A percentile compares a stretch with the other conserved stretches of the same genome.
Evolutionary conservation across 805 yeast species (phyloP).

Genomic region (Yarrowia sp.): DNA sequence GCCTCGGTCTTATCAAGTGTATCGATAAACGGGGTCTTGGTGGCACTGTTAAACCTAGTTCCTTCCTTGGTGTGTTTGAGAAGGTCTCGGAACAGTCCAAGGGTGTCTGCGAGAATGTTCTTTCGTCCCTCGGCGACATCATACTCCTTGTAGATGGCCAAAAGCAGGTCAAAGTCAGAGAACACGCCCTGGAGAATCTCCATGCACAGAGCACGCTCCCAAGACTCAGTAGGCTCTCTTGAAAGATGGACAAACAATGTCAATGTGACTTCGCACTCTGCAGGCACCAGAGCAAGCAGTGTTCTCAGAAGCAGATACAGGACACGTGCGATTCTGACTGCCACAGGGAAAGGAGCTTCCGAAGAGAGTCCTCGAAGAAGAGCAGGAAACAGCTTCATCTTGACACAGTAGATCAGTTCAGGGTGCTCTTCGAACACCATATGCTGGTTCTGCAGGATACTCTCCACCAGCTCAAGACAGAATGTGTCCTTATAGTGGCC

Average conservation of each 20-base stretch:
- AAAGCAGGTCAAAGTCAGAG: slow-evolving; percentile 61
- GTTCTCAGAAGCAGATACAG: slow-evolving; percentile 67
- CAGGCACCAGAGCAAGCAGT: slow-evolving; percentile 65
- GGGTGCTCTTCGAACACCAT: slow-evolving; percentile 60
- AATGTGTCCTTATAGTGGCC: slow-evolving; percentile 64
- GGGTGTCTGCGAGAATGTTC: slow-evolving; percentile 63
- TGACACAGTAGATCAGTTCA: slow-evolving; percentile 70
- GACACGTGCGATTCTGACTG: slow-evolving; percentile 77
- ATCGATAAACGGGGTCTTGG: slow-evolving; percentile 67
- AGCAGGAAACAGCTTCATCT: slow-evolving; percentile 77
- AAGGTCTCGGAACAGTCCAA: slow-evolving; percentile 53
- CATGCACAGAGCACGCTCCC: slow-evolving; percentile 78
- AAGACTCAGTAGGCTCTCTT: slow-evolving; percentile 61
- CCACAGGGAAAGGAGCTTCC: slow-evolving; percentile 67
- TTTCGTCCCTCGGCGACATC: slow-evolving; percentile 67
- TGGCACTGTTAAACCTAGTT: slow-evolving; percentile 37
- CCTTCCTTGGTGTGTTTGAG: slow-evolving; percentile 19
- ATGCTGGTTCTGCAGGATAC: slow-evolving; percentile 70
- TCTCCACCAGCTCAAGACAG: slow-evolving; percentile 84
- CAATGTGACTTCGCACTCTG: slow-evolving; percentile 83
- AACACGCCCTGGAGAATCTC: slow-evolving; percentile 73
- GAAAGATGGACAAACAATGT: slow-evolving; percentile 76
- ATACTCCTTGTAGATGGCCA: slow-evolving; percentile 63
- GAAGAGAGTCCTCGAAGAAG: slow-evolving; percentile 70
- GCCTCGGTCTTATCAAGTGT: slow-evolving; percentile 82